Evolutionary conservation across 805 yeast genomes (phyloP).

Genomic region (Ogataea trehaloabstinens): DNA sequence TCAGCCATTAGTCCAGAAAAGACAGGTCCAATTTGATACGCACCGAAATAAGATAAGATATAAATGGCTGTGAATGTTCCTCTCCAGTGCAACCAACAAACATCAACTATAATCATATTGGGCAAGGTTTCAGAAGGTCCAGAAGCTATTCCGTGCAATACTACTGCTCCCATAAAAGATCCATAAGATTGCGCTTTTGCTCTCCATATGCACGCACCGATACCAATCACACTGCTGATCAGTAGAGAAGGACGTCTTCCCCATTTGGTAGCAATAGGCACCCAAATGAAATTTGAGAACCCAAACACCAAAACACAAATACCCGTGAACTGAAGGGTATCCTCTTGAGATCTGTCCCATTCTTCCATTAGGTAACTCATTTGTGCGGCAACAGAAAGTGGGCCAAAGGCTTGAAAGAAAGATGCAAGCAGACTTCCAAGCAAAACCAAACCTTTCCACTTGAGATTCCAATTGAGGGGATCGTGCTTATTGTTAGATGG

Average conservation of each 20-base stretch:
- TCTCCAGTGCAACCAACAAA: slow-evolving; percentile 14
- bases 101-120: slow-evolving; percentile 17
- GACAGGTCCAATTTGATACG: slow-evolving; percentile 16
- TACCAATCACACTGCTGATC: slow-evolving; percentile 13
- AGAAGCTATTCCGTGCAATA: slow-evolving; percentile 17
- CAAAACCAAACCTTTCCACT: slow-evolving; percentile 11
- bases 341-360: slow-evolving; percentile 13
- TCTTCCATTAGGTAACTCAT: slow-evolving; percentile 13
- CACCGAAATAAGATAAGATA: slow-evolving; percentile 15
- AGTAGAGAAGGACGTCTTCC: slow-evolving; percentile 15
- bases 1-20: slow-evolving; percentile 17
- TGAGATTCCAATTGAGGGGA: slow-evolving; percentile 14
- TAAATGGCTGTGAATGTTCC: slow-evolving; percentile 15
- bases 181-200: slow-evolving; percentile 17
- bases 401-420: slow-evolving; percentile 17
- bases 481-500: slow-evolving; percentile 15
- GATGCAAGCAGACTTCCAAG: slow-evolving; percentile 9
- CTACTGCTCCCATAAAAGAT: slow-evolving; percentile 17
- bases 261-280: slow-evolving; percentile 15
- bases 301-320: slow-evolving; percentile 17
- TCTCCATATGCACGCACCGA: slow-evolving; percentile 17
- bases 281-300: slow-evolving; percentile 18
- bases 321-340: slow-evolving; percentile 16
- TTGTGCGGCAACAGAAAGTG: slow-evolving; percentile 16
- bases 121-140: slow-evolving; percentile 19